These are phyloP conservation scores for Trichoderma koningii DNA, from an alignment of 2,329 filamentous ascomycete species.

Conservation along the genomic window DNA sequence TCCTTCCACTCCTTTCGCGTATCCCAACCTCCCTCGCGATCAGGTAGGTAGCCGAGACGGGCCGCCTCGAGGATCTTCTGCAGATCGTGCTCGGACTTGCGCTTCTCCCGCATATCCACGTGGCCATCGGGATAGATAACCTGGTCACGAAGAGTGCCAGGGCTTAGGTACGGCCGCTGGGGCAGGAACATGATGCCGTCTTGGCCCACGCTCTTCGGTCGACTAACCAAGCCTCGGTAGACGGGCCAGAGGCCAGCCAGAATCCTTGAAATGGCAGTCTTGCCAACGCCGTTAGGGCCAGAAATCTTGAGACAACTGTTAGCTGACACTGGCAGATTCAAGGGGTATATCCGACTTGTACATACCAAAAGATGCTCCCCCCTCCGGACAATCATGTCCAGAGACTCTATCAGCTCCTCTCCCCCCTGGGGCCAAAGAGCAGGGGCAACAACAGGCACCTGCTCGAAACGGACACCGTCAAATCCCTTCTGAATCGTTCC, in stretches of 20 bases:
- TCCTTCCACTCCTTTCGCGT: constrained; percentile 98
- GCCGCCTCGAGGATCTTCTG: constrained; percentile 79
- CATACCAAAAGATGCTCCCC: constrained; percentile 82
- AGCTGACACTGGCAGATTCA: not conserved
- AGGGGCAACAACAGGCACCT: constrained; percentile 90
- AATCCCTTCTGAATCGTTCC: constrained; percentile 94
- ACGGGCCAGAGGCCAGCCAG: constrained; percentile 94
- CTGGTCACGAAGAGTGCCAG: constrained; percentile 91
- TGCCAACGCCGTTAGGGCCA: constrained; percentile 91
- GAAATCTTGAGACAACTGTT: constrained; percentile 62
- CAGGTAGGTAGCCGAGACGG: constrained; percentile 82
- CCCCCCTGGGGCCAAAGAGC: constrained; percentile 85
- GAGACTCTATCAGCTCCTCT: constrained; percentile 83
- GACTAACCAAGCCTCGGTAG: constrained; percentile 87
- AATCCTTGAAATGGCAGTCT: constrained; percentile 83
- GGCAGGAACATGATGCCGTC: constrained; percentile 99
- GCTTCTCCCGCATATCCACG: constrained; percentile 84
- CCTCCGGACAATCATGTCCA: constrained; percentile 85
- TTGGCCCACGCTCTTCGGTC: constrained; percentile 75
- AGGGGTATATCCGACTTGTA: not conserved
- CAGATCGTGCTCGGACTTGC: constrained; percentile 76
- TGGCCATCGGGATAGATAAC: constrained; percentile 97
- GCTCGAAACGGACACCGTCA: constrained; percentile 88
- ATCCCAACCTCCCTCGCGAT: constrained; percentile 94
- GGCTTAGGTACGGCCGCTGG: constrained; percentile 87